A percentile compares a stretch with the other conserved stretches of the same genome.
phyloP scores from a whole-genome alignment of 148 eudicot species.

The Salicornia ramosissima region DNA sequence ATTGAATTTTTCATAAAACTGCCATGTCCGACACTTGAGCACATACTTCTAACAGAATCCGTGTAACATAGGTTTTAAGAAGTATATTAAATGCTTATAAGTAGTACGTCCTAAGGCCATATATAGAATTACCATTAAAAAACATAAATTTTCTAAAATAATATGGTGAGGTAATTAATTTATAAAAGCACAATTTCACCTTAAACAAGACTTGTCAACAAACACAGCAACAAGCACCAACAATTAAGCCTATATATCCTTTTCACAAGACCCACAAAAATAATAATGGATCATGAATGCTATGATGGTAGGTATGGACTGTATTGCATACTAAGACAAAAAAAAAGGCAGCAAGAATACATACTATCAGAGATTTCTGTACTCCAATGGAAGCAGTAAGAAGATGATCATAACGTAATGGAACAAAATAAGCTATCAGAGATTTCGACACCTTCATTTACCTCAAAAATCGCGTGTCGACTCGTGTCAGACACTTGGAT shows the following conservation, averaged over 20 bases:
- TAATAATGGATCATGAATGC: conserved; percentile 10
- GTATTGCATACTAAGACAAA: conserved; percentile 19
- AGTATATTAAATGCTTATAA: too few relatives aligned
- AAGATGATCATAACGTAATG: conserved; percentile 7
- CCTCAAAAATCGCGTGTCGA: too few relatives aligned
- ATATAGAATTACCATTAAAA: too few relatives aligned
- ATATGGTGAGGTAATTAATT: not conserved
- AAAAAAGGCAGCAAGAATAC: conserved; percentile 2
- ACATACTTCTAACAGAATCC: too few relatives aligned
- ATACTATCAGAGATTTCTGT: not conserved
- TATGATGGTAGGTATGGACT: conserved; percentile 18
- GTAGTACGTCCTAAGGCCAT: too few relatives aligned
- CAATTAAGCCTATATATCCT: conserved; percentile 12
- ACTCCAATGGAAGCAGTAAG: not conserved
- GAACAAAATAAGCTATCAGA: conserved; percentile 5
- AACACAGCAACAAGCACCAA: conserved; percentile 16
- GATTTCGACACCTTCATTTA: too few relatives aligned
- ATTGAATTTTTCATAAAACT: too few relatives aligned
- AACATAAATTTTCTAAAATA: too few relatives aligned
- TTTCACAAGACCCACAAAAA: conserved; percentile 23
- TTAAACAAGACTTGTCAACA: conserved; percentile 13
- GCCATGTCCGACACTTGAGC: too few relatives aligned
- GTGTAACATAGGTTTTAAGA: too few relatives aligned
- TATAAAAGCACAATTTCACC: not conserved
- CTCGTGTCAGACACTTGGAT: too few relatives aligned